Base-by-base conservation (phyloP, 2,329 filamentous ascomycete species). In the Chaetomiaceae sp. region DNA sequence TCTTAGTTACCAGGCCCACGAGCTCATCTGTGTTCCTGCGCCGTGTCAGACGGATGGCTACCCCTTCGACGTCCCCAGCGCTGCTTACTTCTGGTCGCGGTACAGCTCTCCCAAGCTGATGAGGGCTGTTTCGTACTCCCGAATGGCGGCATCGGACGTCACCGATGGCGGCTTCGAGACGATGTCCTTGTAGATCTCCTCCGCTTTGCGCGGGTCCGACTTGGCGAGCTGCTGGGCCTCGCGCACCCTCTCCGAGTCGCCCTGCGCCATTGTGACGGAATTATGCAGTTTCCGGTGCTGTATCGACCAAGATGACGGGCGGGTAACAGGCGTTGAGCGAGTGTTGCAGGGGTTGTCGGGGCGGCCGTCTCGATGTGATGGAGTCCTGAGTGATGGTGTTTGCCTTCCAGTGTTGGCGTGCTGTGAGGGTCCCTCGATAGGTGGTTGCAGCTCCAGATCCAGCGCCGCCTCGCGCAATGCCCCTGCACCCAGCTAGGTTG, bases 61-160 rank as follows among this genome's bases (percentile, higher is more conserved):
- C 9, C 20, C 18, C 37, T 30, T 6, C 14, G 29, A 7, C 32
- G 20, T 6, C n/a, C 10, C 24, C 29, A 7, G 17, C 8, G 24
- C 14, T 4, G 73, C 83, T 68, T 69, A 86, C 82, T 86, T 87
- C 70, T 87, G 81, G 69, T 96, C 89, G 58, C 89, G 81, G 69
- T 96, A 96, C 56, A 97, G 77, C 78, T 94, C 86, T 60, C 93
- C 93, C 63, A 98, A 72, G 56, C 84, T 87, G 62, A 96, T 79
- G 65, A 98, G 70, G 20, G 93, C 89, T 57, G 78, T 77, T 74
- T 98, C 93, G 61, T 96, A 98, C 67, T 95, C 88, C 67, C 86
- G 84, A 56, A 91, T 82, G 49, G 90, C 88, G 30, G 84, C 80
- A 68, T 98, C 93, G 51, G 79, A 83, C 49, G 82, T 93, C 50